These are phyloP conservation scores for Cytospora piceicola DNA, from an alignment of 2,329 filamentous ascomycete genomes.

Conservation along the genomic window DNA sequence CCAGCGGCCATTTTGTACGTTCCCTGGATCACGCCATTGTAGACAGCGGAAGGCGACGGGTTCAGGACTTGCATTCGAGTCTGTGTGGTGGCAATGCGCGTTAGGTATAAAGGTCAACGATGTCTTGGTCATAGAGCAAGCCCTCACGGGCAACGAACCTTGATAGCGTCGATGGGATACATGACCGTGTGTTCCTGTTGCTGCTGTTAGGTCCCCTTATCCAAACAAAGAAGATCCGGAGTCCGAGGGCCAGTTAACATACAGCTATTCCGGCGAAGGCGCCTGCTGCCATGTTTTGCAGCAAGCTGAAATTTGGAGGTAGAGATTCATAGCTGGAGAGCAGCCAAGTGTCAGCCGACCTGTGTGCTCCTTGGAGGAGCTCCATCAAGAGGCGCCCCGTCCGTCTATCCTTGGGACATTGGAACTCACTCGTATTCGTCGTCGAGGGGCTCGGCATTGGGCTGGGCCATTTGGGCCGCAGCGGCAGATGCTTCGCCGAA, in stretches of 20 bases:
- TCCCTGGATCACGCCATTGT: slow-evolving; percentile 88
- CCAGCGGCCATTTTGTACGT: slow-evolving; percentile 89
- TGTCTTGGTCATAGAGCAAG: slow-evolving; percentile 31
- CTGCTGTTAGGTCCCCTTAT: slow-evolving; percentile 19
- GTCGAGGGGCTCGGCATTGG: slow-evolving; percentile 64
- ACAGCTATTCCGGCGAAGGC: slow-evolving; percentile 97
- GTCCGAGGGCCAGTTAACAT: slow-evolving; percentile 43
- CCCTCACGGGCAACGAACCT: slow-evolving; percentile 60
- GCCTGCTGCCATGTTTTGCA: slow-evolving; percentile 94
- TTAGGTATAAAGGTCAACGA: slow-evolving; percentile 10
- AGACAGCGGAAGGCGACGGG: slow-evolving; percentile 77
- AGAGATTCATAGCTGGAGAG: slow-evolving; percentile 79
- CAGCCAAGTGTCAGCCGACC: slow-evolving; percentile 31
- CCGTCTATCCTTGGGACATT: background rate
- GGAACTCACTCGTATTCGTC: slow-evolving; percentile 64
- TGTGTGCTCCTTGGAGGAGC: slow-evolving; percentile 1
- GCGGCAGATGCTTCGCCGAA: slow-evolving; percentile 67
- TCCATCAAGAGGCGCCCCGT: background rate
- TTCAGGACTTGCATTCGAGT: slow-evolving; percentile 98
- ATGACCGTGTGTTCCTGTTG: slow-evolving; percentile 93
- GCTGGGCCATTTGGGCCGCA: slow-evolving; percentile 73
- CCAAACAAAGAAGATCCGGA: slow-evolving; percentile 29
- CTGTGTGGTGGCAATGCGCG: slow-evolving; percentile 50
- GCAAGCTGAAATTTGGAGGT: slow-evolving; percentile 89
- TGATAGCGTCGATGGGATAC: slow-evolving; percentile 98